Evolutionary conservation across 306 rosid genomes (phyloP).

Genomic region (Cyamopsis tetragonoloba): DNA sequence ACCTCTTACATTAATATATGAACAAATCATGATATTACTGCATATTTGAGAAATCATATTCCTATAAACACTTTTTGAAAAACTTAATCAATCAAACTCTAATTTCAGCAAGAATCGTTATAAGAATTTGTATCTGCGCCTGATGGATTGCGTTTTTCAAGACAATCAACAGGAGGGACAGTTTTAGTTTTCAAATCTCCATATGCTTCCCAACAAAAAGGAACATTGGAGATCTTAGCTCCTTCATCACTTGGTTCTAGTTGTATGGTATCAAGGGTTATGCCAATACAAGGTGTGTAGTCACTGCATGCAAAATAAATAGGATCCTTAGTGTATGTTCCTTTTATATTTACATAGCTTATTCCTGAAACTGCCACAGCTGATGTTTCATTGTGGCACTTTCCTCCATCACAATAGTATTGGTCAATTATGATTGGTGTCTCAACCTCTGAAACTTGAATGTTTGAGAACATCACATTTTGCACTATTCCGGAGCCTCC

Average conservation of each 20-base stretch:
- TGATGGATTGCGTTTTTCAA: slow-evolving; percentile 47
- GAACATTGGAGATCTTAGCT: slow-evolving; percentile 18
- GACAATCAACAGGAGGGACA: slow-evolving; percentile 51
- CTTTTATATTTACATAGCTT: slow-evolving; percentile 46
- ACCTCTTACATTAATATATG: too few relatives aligned
- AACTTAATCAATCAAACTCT: too few relatives aligned
- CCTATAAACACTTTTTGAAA: too few relatives aligned
- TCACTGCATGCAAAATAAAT: slow-evolving; percentile 82
- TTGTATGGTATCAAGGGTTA: slow-evolving; percentile 60
- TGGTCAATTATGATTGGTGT: slow-evolving; percentile 74
- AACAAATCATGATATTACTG: too few relatives aligned
- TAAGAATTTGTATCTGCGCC: slow-evolving; percentile 17
- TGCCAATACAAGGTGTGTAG: slow-evolving; percentile 53
- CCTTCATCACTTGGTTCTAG: slow-evolving; percentile 36
- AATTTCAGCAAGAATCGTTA: slow-evolving; percentile 42
- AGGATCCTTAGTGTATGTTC: slow-evolving; percentile 58
- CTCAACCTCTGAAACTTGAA: slow-evolving; percentile 61
- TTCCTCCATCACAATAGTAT: slow-evolving; percentile 62
- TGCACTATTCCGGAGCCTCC: slow-evolving; percentile 83
- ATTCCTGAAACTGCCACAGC: slow-evolving; percentile 72
- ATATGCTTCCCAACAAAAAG: slow-evolving; percentile 80
- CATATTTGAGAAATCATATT: too few relatives aligned
- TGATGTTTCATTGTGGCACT: slow-evolving; percentile 52
- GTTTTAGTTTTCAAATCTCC: slow-evolving; percentile 63
- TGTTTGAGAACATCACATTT: slow-evolving; percentile 63